Evolutionary conservation across 495 filamentous ascomycete genomes (phyloP), one percentile per base, ranked within the genome.

Genomic region (Wilcoxina mikolae): DNA sequence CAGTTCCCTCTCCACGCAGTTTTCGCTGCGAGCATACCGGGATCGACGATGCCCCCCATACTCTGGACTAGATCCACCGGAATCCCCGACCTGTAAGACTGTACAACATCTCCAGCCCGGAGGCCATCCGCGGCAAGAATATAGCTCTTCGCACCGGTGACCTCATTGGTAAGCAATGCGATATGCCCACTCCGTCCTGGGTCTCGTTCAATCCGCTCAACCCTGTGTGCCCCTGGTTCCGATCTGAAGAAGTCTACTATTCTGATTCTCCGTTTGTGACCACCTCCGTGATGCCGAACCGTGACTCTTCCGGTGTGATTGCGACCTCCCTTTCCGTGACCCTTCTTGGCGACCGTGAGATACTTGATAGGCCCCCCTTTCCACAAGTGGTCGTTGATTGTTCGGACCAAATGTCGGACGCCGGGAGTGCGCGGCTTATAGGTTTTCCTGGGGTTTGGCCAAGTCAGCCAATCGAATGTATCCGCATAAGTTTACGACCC

Each of bases 341-440:
- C 91, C 68, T 86, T 86, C 70, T 94, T 93, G 35, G 86, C 75
- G 60, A 85, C 86, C 1, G 91, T 98, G 66, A 98, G 74, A 41
- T 80, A 80, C 10, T 83, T 74, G 58, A 82, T 80, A 0, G 93
- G 87, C 38, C 88, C 76, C 44, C 88, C 90, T 72, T 93, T 94
- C 82, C 84, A 95, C 27, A 98, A 73, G 68, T 96, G 93, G 58
- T 95, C 91, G 70, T 95, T 95, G 65, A 95, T 81, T 9, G 91
- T 87, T 17, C 91, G 76, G 56, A 79, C 82, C 53, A 98, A 73
- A 76, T 98, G 93, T 56, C 91, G 82, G 38, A 95, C 65, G 77
- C 91, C 93, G 38, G 91, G 91, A 9, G 93, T 98, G 50, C 86
- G 83, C 33, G 91, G 91, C 68, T 87, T 96, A 66, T 98, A 98